A percentile compares a stretch with the other conserved stretches of the same genome.
Evolutionary conservation across 2,329 filamentous ascomycete species (phyloP).

Genomic region (Calycina herbarum): DNA sequence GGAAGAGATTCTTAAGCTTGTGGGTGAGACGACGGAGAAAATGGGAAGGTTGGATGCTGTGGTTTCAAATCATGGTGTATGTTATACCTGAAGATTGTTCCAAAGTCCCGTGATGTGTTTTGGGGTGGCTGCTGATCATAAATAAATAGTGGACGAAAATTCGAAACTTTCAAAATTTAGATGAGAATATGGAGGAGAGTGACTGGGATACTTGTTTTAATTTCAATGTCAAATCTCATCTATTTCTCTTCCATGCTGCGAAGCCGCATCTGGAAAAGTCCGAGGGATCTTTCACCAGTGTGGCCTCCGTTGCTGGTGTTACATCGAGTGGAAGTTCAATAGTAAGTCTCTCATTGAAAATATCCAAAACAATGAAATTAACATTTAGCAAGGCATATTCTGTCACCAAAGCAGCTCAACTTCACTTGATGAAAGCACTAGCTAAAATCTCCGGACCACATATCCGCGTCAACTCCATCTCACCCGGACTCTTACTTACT

Average conservation of each 20-base stretch:
- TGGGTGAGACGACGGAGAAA: constrained; percentile 57
- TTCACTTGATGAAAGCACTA: constrained; percentile 57
- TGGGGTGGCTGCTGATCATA: background rate
- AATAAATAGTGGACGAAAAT: constrained; percentile 46
- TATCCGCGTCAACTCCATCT: constrained; percentile 60
- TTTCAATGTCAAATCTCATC: constrained; percentile 63
- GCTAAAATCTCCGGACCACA: constrained; percentile 53
- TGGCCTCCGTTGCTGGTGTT: constrained; percentile 64
- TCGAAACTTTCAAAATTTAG: constrained; percentile 47
- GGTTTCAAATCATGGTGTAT: constrained; percentile 66
- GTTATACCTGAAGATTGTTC: background rate
- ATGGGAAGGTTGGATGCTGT: constrained; percentile 74
- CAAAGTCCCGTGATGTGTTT: background rate
- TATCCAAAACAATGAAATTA: background rate
- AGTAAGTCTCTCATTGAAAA: constrained; percentile 36
- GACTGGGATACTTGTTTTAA: constrained; percentile 61
- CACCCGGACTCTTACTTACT: constrained; percentile 53
- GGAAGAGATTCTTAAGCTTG: constrained; percentile 57
- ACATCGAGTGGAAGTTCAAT: constrained; percentile 62
- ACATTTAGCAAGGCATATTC: constrained; percentile 60
- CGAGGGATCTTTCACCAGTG: constrained; percentile 63
- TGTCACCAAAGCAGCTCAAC: constrained; percentile 73
- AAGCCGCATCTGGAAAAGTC: constrained; percentile 54
- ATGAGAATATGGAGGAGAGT: constrained; percentile 55
- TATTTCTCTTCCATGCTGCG: constrained; percentile 59